Percentiles rank a stretch among this genome's conserved stretches.
phyloP scores from a whole-genome alignment of 2,329 filamentous ascomycete species.

The Claviceps lovelessii region DNA sequence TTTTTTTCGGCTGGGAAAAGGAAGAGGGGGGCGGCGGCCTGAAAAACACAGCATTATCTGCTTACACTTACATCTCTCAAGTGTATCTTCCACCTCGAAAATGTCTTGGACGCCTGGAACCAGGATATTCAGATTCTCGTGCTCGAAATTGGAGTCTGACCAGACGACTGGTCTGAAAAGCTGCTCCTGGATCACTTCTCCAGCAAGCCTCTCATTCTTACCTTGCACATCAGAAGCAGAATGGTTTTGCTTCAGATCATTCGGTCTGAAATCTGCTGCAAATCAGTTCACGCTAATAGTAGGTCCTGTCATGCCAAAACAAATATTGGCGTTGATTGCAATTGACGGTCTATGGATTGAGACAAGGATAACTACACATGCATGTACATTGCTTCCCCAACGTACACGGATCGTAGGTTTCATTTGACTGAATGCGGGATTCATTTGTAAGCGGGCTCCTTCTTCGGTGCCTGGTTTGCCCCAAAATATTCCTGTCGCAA shows the following conservation, averaged over 20 bases:
- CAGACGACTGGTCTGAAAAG: constrained; percentile 12
- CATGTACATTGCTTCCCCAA: too few relatives aligned
- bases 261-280: too few relatives aligned
- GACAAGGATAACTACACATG: too few relatives aligned
- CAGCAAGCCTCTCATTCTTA: neutral
- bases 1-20: too few relatives aligned
- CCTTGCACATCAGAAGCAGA: neutral
- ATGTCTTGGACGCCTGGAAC: constrained; percentile 5
- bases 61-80: neutral
- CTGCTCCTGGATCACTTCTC: neutral
- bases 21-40: neutral
- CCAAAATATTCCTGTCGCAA: neutral
- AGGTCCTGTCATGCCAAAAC: neutral
- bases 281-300: too few relatives aligned
- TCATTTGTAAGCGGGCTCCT: too few relatives aligned
- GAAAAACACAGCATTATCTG: neutral
- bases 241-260: too few relatives aligned
- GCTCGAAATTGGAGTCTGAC: constrained; percentile 11
- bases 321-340: too few relatives aligned
- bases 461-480: neutral
- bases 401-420: too few relatives aligned
- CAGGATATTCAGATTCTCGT: constrained; percentile 8
- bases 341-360: too few relatives aligned
- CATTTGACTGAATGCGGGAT: too few relatives aligned
- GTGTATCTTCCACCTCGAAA: neutral